Base-by-base conservation (phyloP, 1,284 basidiomycete genomes). In the Prillingera fragicola region DNA sequence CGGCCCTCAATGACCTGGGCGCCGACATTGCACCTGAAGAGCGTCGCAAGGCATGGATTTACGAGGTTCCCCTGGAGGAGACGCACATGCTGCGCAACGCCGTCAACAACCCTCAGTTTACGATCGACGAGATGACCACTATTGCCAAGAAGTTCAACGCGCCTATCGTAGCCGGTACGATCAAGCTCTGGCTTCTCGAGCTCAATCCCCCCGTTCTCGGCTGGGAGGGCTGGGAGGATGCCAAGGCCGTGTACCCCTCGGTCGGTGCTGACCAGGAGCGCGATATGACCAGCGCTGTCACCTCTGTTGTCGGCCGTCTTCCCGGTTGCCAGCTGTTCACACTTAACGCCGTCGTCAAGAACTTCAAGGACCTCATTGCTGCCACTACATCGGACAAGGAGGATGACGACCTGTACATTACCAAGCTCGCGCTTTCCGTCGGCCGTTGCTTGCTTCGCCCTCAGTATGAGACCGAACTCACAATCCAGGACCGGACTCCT, bases 31-130 rank as follows among this genome's bases (percentile, higher is more conserved):
- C 80, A 1, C 78, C 76, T 48, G 85, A 90, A 18, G 92, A 94
- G 68, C 85, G 82, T 65, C 81, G 92, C 52, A 88, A 85, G 71
- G 76, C 82, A 1, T 96, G 91, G 92, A 87, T 96, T 50, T 94
- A 95, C 56, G 76, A 79, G 50, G 87, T 92, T 2, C 87, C 90
- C 1, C 77, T 96, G 18, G 74, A 79, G 4, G 80, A 82, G 23
- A 78, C 84, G 5, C 91, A 95, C 61, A 82, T 84, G 52, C 79
- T 95, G 9, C 82, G 91, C 48, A 84, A 87, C 63, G 77, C 77
- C 3, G 75, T 95, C 48, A 91, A 94, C 62, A 79, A 78, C 18
- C 70, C 87, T 10, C 79, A 80, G 5, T 73, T 79, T 15, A 80
- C 80, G 8, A 76, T 82, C 38, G 75, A 81, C 12, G 64, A 66